Base-by-base conservation (phyloP, 2,329 filamentous ascomycete species). In the Reticulascus tulasneorum region DNA sequence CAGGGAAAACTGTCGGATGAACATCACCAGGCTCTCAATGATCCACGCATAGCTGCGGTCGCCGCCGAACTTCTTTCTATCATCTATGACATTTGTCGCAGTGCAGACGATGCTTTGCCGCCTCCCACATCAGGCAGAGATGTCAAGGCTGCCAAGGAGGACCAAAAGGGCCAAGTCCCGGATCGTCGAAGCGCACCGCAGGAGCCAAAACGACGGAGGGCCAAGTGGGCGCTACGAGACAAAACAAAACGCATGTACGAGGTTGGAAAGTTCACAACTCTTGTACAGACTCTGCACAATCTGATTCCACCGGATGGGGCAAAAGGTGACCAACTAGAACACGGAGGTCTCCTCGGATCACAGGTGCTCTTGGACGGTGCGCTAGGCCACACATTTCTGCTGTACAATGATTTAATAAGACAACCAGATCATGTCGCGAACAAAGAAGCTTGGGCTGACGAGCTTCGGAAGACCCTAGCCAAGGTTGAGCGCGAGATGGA, bases 11-110 rank as follows among this genome's bases (percentile, higher is more conserved):
- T 35, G 17, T 16, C 27, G 3, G 20, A 30, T 11, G 15, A 35
- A 5, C 38, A 47, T 11, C 40, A 49, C 21, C 10, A 35, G 15
- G 39, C 33, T 5, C 36, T 48, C 10, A 29, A 42, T 15, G 38
- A 48, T 21, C 19, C 19, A 13, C 7, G 37, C 7, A 36, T 20
- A 7, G 17, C 18, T 1, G 2, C 21, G 5, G 29, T 35, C 1
- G 25, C 40, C 5, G 12, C 19, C 13, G 27, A 46, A 4, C 26
- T 46, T 3, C 20, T 47, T 5, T 7, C 5, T 9, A 35, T 38
- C 22, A 39, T 45, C 28, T 17, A 16, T 6, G 28, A 29, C 7
- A 30, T 40, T 2, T 40, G 29, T 12, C 18, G 34, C n/a, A n/a
- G 32, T 15, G 13, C 12, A 12, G 27, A 19, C 3, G n/a, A 25